phyloP scores from a whole-genome alignment of 139 green algal genomes.

The Asterochloris sp. region DNA sequence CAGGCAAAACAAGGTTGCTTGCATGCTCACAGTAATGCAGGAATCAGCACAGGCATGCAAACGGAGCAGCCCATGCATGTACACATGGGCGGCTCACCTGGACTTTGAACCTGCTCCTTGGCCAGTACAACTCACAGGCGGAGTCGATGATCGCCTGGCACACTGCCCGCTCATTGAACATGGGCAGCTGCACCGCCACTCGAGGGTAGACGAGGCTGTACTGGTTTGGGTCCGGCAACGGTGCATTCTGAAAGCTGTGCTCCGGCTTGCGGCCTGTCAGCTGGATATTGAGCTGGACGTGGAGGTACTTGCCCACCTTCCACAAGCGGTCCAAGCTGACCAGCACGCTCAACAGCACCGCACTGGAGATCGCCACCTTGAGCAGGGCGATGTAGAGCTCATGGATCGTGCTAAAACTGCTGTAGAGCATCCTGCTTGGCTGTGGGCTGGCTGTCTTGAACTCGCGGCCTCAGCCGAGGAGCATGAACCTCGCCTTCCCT shows the following conservation, averaged over 20 bases:
- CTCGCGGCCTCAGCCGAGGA: no score
- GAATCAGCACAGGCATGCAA: no score
- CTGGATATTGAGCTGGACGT: conserved; percentile 6
- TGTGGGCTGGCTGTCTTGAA: no score
- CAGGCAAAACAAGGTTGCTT: no score
- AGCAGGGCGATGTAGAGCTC: conserved; percentile 51
- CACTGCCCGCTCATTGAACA: conserved; percentile 89
- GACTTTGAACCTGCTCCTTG: conserved; percentile 55
- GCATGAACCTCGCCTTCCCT: no score
- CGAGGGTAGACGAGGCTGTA: conserved; percentile 38
- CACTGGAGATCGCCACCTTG: conserved; percentile 25
- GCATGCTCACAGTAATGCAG: no score
- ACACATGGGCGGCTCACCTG: conserved; percentile 31
- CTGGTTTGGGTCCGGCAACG: conserved; percentile 29
- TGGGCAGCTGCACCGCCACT: conserved; percentile 94
- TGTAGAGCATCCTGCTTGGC: no score
- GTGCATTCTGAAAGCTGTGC: conserved; percentile 28
- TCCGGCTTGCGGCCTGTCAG: conserved; percentile 42
- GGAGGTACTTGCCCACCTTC: conserved; percentile 40
- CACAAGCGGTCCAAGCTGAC: conserved; percentile 44
- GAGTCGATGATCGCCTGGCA: conserved; percentile 82
- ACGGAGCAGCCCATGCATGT: background rate
- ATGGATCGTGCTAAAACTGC: conserved; percentile 23
- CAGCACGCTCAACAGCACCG: conserved; percentile 40
- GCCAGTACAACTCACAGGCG: conserved; percentile 75